Base-by-base conservation (phyloP, 2,329 filamentous ascomycete genomes). In the Aspergillus phoenicis region DNA sequence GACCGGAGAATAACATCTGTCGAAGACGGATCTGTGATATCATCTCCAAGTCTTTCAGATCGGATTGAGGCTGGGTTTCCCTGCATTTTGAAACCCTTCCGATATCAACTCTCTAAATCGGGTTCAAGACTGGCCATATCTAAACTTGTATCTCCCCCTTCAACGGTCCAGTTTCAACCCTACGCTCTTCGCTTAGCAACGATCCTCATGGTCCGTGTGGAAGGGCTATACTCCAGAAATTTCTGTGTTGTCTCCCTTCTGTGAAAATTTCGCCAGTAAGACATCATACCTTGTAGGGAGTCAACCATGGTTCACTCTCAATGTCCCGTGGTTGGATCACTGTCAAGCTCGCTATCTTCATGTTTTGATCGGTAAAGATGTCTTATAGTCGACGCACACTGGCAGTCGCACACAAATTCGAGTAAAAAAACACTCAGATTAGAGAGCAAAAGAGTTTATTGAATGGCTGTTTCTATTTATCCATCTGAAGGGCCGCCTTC, bases 11-110 rank as follows among this genome's bases (percentile, higher is more conserved):
- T 58, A 60, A 59, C 33, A 36, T 13, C 33, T 36, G 13, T 47
- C 48, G 58, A 22, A 45, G 45, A 60, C 59, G 51, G 58, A 63
- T 63, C 59, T 41, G 45, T 64, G 63, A 63, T 62, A 65, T 57
- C 52, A 52, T 24, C 49, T 53, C 57, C 28, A 30, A 54, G 13
- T 33, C 57, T 38, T 52, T 45, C 13, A 41, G 52, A 60, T 38
- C 49, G 39, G 56, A 33, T 47, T 17, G 26, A 45, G 47, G 47
- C 26, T 51, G 47, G 47, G 1, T 26, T 17, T 15, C 26, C 26
- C 47, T 51, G n/a, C 13, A 30, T 20, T 51, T 13, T 13, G 17
- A 13, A 24, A 22, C 26, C 47, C 17, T 51, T 30, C 28, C 26
- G 26, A 51, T 51, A 33, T 28, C 24, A 17, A 15, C 13, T 26